A percentile compares a stretch with the other conserved stretches of the same genome.
phyloP scores from a whole-genome alignment of 371 early-diverging fungal species.

The Apophysomyces variabilis region DNA sequence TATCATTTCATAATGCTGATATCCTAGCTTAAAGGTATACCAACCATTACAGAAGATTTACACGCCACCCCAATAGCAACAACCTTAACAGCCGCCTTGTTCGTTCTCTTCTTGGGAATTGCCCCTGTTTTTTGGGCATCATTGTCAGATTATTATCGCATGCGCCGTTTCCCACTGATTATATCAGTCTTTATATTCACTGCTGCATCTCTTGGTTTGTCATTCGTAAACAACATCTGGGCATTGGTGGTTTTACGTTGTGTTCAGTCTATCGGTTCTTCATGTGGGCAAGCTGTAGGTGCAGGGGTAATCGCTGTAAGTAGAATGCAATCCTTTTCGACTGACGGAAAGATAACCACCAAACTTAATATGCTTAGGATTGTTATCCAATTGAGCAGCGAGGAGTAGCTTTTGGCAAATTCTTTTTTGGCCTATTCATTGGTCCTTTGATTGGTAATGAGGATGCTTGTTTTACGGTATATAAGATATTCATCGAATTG shows the following conservation, averaged over 20 bases:
- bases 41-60: conserved; percentile 50
- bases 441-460: conserved; percentile 48
- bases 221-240: conserved; percentile 61
- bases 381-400: conserved; percentile 34
- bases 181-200: conserved; percentile 61
- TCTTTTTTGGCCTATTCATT: conserved; percentile 57
- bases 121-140: conserved; percentile 71
- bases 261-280: conserved; percentile 74
- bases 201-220: conserved; percentile 69
- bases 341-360: not conserved
- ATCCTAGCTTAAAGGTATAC: conserved; percentile 39
- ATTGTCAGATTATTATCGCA: conserved; percentile 62
- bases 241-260: conserved; percentile 67
- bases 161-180: conserved; percentile 64
- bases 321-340: too few species aligned
- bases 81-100: conserved; percentile 60
- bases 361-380: conserved; percentile 18
- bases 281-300: conserved; percentile 67
- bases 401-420: conserved; percentile 47
- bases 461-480: conserved; percentile 30
- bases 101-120: conserved; percentile 62
- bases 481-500: not conserved
- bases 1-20: not conserved
- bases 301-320: conserved; percentile 49
- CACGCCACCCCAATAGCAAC: conserved; percentile 52